Evolutionary conservation across 202 grass and related monocot species (phyloP).

Genomic region (Brachypodium distachyon): DNA sequence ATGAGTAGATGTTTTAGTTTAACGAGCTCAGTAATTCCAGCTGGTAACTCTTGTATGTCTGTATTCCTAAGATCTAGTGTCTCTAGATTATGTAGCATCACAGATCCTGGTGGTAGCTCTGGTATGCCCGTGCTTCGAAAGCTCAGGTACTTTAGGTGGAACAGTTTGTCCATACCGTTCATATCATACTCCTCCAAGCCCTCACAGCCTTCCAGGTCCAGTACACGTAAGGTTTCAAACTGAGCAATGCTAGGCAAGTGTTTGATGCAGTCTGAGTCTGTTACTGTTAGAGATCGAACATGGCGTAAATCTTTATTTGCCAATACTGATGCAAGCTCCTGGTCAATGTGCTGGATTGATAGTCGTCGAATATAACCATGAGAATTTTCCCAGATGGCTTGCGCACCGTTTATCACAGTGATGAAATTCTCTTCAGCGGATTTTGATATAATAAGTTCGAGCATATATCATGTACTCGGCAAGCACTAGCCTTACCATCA

Average conservation of each 20-base stretch:
- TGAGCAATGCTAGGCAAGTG: neutral
- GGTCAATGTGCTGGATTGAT: neutral
- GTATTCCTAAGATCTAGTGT: neutral
- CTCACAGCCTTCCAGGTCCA: neutral
- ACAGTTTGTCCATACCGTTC: neutral
- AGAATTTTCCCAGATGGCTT: no score
- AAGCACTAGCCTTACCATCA: no score
- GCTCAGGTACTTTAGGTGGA: neutral
- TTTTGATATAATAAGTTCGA: no score
- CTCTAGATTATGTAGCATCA: neutral
- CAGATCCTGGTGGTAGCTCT: neutral
- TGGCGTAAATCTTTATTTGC: neutral
- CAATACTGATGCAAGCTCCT: neutral
- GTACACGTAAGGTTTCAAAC: neutral
- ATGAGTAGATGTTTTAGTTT: neutral
- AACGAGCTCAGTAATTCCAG: neutral
- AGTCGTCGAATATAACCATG: no score
- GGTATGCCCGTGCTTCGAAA: neutral
- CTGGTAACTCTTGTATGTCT: neutral
- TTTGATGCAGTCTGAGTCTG: neutral
- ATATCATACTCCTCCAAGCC: neutral
- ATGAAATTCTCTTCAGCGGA: no score
- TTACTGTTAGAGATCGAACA: neutral
- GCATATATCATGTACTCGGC: no score
- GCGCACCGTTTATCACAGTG: no score